These are phyloP conservation scores for Sphagnum fallax DNA, from an alignment of 228 moss, liverwort and hornwort species.

Conservation along the genomic window DNA sequence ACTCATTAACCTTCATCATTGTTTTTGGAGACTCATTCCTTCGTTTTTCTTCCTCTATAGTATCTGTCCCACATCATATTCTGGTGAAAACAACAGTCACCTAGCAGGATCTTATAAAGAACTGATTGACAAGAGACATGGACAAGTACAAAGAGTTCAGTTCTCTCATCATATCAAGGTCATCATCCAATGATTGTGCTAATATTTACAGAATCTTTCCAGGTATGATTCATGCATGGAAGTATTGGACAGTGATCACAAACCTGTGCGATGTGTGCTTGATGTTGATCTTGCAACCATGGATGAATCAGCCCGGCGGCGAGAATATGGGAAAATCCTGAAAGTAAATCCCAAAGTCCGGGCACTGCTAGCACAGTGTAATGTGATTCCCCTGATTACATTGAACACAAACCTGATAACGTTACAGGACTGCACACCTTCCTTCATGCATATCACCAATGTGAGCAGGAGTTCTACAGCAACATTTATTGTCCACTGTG, in stretches of 20 bases:
- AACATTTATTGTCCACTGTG: slow-evolving; percentile 58
- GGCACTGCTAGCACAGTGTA: slow-evolving; percentile 40
- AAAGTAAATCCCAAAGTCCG: slow-evolving; percentile 39
- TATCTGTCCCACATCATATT: too few relatives aligned
- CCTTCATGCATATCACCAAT: slow-evolving; percentile 51
- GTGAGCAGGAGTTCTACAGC: slow-evolving; percentile 48
- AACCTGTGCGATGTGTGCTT: slow-evolving; percentile 85
- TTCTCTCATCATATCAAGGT: too few relatives aligned
- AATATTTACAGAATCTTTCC: slow-evolving; percentile 4
- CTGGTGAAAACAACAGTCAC: too few relatives aligned
- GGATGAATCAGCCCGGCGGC: slow-evolving; percentile 83
- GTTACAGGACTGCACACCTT: slow-evolving; percentile 33
- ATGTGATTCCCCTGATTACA: slow-evolving; percentile 60
- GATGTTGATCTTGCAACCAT: slow-evolving; percentile 74
- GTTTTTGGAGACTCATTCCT: too few relatives aligned
- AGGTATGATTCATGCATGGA: slow-evolving; percentile 94
- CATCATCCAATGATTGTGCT: too few relatives aligned
- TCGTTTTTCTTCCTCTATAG: too few relatives aligned
- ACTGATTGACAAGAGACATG: too few relatives aligned
- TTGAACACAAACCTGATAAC: slow-evolving; percentile 41
- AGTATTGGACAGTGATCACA: slow-evolving; percentile 87
- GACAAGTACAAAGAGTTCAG: too few relatives aligned
- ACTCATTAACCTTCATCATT: neutral
- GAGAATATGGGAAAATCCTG: slow-evolving; percentile 67
- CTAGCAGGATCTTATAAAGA: too few relatives aligned